phyloP scores from a whole-genome alignment of 352 stramenopile species.

The Globisporangium alternatum region DNA sequence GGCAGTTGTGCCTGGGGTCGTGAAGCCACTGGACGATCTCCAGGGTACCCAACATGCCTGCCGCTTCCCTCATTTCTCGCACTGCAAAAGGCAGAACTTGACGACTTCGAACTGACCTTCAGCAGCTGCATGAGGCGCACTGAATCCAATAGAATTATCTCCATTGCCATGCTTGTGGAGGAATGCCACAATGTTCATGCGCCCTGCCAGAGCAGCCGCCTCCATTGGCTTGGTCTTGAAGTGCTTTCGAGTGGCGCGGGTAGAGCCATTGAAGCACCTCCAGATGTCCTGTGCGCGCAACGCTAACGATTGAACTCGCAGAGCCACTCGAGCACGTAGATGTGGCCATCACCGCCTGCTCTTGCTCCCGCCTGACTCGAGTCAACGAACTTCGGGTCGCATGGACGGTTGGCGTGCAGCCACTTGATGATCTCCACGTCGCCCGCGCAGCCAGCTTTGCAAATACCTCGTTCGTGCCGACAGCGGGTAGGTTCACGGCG shows the following conservation, averaged over 20 bases:
- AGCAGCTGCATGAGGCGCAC: not conserved
- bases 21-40: not conserved
- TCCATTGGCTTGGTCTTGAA: not conserved
- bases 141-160: not conserved
- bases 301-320: no score
- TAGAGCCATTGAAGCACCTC: not conserved
- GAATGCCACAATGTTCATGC: not conserved
- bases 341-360: slow-evolving; percentile 21
- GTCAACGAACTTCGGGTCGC: not conserved
- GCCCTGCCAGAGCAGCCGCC: no score
- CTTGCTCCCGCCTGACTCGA: not conserved
- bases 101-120: not conserved
- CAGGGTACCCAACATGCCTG: not conserved
- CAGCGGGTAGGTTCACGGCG: not conserved
- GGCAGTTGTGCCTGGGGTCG: not conserved
- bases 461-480: not conserved
- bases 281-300: no score
- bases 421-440: not conserved
- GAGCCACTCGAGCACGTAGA: slow-evolving; percentile 5
- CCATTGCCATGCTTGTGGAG: not conserved
- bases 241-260: not conserved
- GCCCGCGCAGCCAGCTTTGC: not conserved
- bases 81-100: not conserved
- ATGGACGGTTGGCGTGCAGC: not conserved
- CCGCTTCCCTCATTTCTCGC: not conserved